phyloP scores from a whole-genome alignment of 2,329 filamentous ascomycete species.

The Fusarium robinianum region DNA sequence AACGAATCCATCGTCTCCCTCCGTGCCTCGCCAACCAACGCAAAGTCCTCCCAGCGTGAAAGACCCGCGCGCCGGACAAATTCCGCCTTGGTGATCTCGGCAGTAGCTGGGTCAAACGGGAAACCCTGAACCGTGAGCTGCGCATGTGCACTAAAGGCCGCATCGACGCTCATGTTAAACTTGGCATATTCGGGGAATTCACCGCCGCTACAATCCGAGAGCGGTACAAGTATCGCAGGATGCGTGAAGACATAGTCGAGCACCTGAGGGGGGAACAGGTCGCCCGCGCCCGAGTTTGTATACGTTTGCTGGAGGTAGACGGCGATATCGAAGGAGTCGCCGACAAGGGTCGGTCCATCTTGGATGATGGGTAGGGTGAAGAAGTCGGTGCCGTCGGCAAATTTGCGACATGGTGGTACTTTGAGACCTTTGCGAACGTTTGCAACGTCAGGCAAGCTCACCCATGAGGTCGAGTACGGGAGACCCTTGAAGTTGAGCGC shows the following conservation, averaged over 20 bases:
- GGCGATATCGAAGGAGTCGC: conserved; percentile 70
- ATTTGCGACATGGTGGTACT: conserved; percentile 56
- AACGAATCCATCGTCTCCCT: conserved; percentile 47
- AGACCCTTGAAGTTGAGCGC: conserved; percentile 50
- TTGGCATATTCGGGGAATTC: conserved; percentile 46
- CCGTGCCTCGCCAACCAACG: conserved; percentile 45
- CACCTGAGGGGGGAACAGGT: conserved; percentile 52
- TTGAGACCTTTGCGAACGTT: conserved; percentile 52
- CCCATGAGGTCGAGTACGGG: conserved; percentile 50
- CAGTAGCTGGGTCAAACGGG: conserved; percentile 56
- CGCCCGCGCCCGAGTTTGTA: conserved; percentile 48
- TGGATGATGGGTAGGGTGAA: conserved; percentile 63
- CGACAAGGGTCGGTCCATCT: conserved; percentile 52
- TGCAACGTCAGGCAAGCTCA: conserved; percentile 56
- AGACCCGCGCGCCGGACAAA: conserved; percentile 54
- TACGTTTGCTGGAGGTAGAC: conserved; percentile 59
- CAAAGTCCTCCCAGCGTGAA: conserved; percentile 50
- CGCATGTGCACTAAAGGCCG: conserved; percentile 53
- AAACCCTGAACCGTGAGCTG: conserved; percentile 47
- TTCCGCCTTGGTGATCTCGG: conserved; percentile 49
- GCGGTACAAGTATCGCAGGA: conserved; percentile 42
- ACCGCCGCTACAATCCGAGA: conserved; percentile 40
- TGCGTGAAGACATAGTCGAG: conserved; percentile 46
- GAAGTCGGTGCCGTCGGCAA: conserved; percentile 60
- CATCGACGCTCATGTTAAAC: conserved; percentile 62